phyloP scores from a whole-genome alignment of 768 basidiomycete species.

The Naganishia randhawae region DNA sequence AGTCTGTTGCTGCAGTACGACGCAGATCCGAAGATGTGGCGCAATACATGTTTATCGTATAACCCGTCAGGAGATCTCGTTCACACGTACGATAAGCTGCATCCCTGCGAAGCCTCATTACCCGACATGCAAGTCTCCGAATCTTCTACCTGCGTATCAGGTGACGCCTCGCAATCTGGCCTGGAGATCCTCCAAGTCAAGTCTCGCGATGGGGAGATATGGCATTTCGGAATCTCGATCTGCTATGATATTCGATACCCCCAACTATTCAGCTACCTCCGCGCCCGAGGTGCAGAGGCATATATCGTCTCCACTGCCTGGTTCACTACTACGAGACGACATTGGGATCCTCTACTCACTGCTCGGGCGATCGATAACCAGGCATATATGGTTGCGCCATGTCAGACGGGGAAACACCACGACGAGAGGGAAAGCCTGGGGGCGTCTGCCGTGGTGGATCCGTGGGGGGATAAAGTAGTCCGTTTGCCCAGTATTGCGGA shows the following conservation, averaged over 20 bases:
- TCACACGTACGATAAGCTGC: conserved; percentile 26
- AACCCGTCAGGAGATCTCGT: conserved; percentile 13
- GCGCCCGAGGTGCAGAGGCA: conserved; percentile 20
- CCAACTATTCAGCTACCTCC: conserved; percentile 18
- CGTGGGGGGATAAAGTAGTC: conserved; percentile 15
- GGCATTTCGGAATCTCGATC: conserved; percentile 18
- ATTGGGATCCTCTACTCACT: conserved; percentile 24
- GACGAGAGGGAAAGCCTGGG: conserved; percentile 20
- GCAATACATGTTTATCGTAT: conserved; percentile 20
- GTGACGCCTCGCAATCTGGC: background rate
- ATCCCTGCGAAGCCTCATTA: conserved; percentile 21
- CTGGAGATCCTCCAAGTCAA: conserved; percentile 2
- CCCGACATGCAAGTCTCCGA: conserved; percentile 25
- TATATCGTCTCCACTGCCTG: conserved; percentile 21
- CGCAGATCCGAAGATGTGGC: conserved; percentile 17
- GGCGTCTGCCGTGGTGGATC: conserved; percentile 13
- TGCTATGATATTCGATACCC: conserved; percentile 28
- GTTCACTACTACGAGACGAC: conserved; percentile 19
- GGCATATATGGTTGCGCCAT: conserved; percentile 8
- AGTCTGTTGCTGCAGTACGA: background rate
- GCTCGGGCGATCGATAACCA: conserved; percentile 27
- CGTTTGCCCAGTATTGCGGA: conserved; percentile 19
- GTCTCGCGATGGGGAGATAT: conserved; percentile 15
- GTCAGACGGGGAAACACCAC: conserved; percentile 22
- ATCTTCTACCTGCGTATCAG: conserved; percentile 15